Conservation (phyloP, 2,329 filamentous ascomycete genomes). For the Pestalotiopsis sp. region DNA sequence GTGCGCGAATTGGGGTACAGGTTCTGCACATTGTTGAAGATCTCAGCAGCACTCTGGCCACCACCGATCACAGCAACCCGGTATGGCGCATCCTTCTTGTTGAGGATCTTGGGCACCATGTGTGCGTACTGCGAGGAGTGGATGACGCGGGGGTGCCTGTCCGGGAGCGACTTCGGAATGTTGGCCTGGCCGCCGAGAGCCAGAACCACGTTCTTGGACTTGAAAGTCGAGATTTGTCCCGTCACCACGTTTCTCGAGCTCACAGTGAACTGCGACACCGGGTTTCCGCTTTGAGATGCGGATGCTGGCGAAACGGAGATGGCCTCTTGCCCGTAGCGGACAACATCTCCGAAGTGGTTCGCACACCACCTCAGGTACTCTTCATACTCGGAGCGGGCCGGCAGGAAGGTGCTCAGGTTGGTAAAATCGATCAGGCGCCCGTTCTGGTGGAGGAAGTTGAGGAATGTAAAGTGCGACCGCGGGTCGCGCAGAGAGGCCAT, state of each 20-base stretch:
- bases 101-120: constrained; percentile 61
- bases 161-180: constrained; percentile 71
- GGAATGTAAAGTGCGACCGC: constrained; percentile 88
- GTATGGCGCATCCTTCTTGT: constrained; percentile 59
- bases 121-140: constrained; percentile 88
- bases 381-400: constrained; percentile 86
- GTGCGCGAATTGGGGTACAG: constrained; percentile 83
- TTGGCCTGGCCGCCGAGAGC: constrained; percentile 65
- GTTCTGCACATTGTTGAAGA: constrained; percentile 84
- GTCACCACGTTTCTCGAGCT: constrained; percentile 64
- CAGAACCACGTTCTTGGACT: constrained; percentile 66
- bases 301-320: constrained; percentile 67
- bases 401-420: constrained; percentile 87
- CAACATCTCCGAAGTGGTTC: constrained; percentile 71
- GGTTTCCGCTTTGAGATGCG: constrained; percentile 39
- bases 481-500: constrained; percentile 88
- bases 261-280: constrained; percentile 69
- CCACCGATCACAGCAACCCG: constrained; percentile 84
- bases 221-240: constrained; percentile 53
- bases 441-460: constrained; percentile 88
- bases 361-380: constrained; percentile 96
- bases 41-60: constrained; percentile 93
- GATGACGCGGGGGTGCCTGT: constrained; percentile 72
- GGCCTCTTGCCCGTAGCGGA: constrained; percentile 80
- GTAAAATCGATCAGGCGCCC: constrained; percentile 85